Evolutionary conservation across 768 basidiomycete species (phyloP).

Genomic region (Pulveroboletus sp.): DNA sequence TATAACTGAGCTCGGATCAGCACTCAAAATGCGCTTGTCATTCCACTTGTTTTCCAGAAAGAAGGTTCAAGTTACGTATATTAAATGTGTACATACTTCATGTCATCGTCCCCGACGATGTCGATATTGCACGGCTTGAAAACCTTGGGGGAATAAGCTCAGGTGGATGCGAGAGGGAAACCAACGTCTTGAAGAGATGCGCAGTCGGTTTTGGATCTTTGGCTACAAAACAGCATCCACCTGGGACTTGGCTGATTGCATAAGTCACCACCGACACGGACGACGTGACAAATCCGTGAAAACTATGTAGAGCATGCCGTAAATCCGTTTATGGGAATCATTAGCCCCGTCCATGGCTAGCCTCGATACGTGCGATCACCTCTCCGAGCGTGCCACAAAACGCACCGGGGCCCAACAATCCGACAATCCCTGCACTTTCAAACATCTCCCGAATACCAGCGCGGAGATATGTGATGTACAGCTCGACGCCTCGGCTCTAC

Average conservation of each 20-base stretch:
- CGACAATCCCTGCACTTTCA: conserved; percentile 41
- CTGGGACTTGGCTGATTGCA: too few species aligned
- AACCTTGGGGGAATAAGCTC: too few species aligned
- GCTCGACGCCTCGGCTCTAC: conserved; percentile 40
- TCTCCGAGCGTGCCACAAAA: conserved; percentile 42
- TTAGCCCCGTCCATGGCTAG: background rate
- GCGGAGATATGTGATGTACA: conserved; percentile 47
- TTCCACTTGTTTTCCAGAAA: too few species aligned
- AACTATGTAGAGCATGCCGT: background rate
- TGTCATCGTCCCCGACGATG: too few species aligned
- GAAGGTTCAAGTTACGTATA: too few species aligned
- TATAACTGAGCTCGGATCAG: background rate
- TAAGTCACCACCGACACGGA: too few species aligned
- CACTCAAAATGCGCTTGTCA: background rate
- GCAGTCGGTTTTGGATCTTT: too few species aligned
- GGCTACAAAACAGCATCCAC: background rate
- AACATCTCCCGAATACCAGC: conserved; percentile 34
- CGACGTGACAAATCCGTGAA: background rate
- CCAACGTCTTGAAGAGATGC: too few species aligned
- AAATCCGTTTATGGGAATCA: background rate
- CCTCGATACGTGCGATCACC: conserved; percentile 38
- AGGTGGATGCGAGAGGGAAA: too few species aligned
- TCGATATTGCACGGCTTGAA: too few species aligned
- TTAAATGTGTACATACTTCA: too few species aligned
- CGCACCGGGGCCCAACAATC: conserved; percentile 39